Evolutionary conservation across 2,329 filamentous ascomycete species (phyloP).

Genomic region (Teratosphaeria destructans): DNA sequence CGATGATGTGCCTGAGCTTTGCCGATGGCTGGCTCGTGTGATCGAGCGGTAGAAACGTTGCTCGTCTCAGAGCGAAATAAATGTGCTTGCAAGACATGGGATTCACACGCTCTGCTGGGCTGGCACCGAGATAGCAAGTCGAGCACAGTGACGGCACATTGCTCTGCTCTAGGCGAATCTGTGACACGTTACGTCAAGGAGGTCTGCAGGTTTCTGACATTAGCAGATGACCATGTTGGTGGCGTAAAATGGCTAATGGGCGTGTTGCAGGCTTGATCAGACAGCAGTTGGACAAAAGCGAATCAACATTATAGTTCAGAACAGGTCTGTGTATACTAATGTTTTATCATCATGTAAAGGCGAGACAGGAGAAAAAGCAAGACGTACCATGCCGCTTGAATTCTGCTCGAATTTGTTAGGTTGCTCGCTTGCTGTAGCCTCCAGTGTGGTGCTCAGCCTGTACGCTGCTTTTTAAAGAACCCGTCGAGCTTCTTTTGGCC

Average conservation of each 20-base stretch:
- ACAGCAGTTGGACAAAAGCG: slow-evolving; percentile 27
- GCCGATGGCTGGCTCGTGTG: neutral
- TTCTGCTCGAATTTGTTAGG: neutral
- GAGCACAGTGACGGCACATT: too few relatives aligned
- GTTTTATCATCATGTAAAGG: slow-evolving; percentile 16
- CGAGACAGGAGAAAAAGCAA: neutral
- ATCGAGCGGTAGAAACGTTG: neutral
- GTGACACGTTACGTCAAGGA: neutral
- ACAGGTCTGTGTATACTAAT: slow-evolving; percentile 23
- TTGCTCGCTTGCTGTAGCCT: neutral
- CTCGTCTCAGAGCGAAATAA: too few relatives aligned
- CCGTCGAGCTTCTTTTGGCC: slow-evolving; percentile 65
- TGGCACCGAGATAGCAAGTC: too few relatives aligned
- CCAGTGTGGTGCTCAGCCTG: slow-evolving; percentile 7
- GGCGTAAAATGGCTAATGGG: neutral
- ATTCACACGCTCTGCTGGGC: too few relatives aligned
- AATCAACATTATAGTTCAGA: slow-evolving; percentile 22
- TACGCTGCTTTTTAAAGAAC: slow-evolving; percentile 53
- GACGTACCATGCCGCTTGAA: neutral
- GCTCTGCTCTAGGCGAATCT: too few relatives aligned
- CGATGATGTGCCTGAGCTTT: neutral
- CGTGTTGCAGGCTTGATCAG: slow-evolving; percentile 9
- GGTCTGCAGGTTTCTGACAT: neutral
- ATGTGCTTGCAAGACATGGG: too few relatives aligned
- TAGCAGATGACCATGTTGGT: neutral